A percentile compares a stretch with the other conserved stretches of the same genome.
These are phyloP conservation scores for Fraxinus floribunda DNA, from an alignment of 305 asterid genomes.

Conservation along the genomic window DNA sequence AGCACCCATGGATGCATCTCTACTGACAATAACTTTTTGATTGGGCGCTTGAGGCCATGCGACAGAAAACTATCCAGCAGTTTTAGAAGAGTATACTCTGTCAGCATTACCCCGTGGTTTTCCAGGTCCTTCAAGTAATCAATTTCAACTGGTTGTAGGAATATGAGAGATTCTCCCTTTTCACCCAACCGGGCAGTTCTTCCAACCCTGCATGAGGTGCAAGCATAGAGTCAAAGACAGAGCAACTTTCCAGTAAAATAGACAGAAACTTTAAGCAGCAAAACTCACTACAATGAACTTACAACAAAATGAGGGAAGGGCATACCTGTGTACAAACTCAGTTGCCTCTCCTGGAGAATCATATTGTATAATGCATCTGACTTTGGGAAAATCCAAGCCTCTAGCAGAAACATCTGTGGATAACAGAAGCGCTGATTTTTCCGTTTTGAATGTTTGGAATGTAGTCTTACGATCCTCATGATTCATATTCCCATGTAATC, in stretches of 20 bases:
- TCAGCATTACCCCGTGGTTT: constrained; percentile 66
- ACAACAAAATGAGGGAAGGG: background rate
- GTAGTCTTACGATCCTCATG: constrained; percentile 80
- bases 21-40: constrained; percentile 55
- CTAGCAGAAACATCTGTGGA: constrained; percentile 96
- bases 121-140: constrained; percentile 78
- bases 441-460: constrained; percentile 74
- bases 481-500: constrained; percentile 87
- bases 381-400: constrained; percentile 95
- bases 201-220: constrained; percentile 69
- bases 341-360: constrained; percentile 99
- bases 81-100: constrained; percentile 79
- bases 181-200: constrained; percentile 97
- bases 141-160: constrained; percentile 75
- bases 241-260: background rate
- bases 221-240: constrained; percentile 17
- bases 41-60: constrained; percentile 41
- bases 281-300: background rate
- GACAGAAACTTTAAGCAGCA: constrained; percentile 3
- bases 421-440: constrained; percentile 79
- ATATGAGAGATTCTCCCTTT: constrained; percentile 73
- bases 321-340: constrained; percentile 95
- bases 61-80: constrained; percentile 58
- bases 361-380: constrained; percentile 89
- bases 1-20: constrained; percentile 88